Percentiles rank a stretch among this genome's conserved stretches.
phyloP scores from a whole-genome alignment of 2,329 filamentous ascomycete genomes.

The Dactylellina sp. region DNA sequence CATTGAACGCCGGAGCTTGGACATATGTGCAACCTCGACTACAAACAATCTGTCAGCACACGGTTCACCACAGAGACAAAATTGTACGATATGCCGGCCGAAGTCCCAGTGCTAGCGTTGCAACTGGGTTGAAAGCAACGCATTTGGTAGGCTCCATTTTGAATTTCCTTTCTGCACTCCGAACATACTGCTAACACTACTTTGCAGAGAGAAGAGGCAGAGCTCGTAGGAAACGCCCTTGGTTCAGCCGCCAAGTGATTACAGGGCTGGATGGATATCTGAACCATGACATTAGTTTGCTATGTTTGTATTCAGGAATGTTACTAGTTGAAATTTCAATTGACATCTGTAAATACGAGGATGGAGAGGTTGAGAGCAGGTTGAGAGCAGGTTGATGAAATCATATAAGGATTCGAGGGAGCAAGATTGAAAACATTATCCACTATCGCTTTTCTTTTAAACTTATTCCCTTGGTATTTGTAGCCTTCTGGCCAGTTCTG shows the following conservation, averaged over 20 bases:
- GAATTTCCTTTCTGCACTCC: background rate
- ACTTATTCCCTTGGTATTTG: no score
- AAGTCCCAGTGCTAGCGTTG: conserved; percentile 91
- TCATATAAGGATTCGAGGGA: no score
- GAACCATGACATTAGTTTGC: background rate
- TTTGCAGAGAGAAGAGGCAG: conserved; percentile 44
- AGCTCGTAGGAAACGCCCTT: conserved; percentile 43
- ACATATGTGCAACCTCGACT: conserved; percentile 96
- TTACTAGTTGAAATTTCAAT: background rate
- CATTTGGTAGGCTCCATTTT: conserved; percentile 66
- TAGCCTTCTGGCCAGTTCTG: no score
- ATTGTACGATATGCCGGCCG: conserved; percentile 98
- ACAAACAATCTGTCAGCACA: conserved; percentile 90
- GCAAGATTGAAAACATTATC: no score
- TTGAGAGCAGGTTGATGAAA: no score
- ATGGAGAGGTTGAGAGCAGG: no score
- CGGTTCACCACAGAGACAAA: conserved; percentile 82
- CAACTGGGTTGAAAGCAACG: conserved; percentile 87
- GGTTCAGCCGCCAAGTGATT: conserved; percentile 13
- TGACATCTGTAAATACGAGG: conserved; percentile 10
- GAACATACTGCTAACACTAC: conserved; percentile 4
- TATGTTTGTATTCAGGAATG: no score
- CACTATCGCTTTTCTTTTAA: no score
- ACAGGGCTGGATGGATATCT: background rate
- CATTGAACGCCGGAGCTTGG: conserved; percentile 96